Conservation (phyloP, 306 rosid species). For the Quillaja saponaria region DNA sequence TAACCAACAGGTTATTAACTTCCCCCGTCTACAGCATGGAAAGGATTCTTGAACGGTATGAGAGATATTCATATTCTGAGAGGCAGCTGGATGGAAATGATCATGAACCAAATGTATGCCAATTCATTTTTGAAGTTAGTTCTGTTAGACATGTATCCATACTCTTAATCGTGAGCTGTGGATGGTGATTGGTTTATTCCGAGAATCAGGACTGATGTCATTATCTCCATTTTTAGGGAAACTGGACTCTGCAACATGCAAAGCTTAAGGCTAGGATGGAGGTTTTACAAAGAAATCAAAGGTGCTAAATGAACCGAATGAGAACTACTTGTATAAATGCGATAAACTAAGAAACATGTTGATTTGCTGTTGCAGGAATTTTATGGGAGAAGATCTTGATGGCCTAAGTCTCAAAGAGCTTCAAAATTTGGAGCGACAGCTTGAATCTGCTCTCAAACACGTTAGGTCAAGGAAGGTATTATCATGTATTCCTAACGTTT, state of each 20-base stretch:
- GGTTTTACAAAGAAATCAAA: conserved; percentile 60
- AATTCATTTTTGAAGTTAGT: background rate
- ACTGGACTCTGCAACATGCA: conserved; percentile 78
- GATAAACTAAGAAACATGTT: background rate
- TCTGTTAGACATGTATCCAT: background rate
- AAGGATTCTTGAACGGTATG: conserved; percentile 82
- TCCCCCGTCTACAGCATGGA: conserved; percentile 57
- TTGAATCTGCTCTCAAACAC: conserved; percentile 78
- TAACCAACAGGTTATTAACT: background rate
- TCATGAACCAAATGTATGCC: conserved; percentile 48
- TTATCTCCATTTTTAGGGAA: conserved; percentile 40
- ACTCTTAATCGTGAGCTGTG: no score
- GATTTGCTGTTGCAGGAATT: conserved; percentile 56
- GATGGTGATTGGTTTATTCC: background rate
- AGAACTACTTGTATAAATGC: background rate
- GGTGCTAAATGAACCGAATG: conserved; percentile 31
- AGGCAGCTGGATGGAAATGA: conserved; percentile 51
- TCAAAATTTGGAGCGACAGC: conserved; percentile 84
- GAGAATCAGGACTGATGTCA: background rate
- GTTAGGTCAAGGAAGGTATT: conserved; percentile 73
- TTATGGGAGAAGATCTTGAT: conserved; percentile 75
- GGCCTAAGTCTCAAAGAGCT: conserved; percentile 65
- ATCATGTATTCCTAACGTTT: background rate
- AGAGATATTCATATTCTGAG: conserved; percentile 72
- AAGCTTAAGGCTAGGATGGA: conserved; percentile 86